Evolutionary conservation across 2,329 filamentous ascomycete species (phyloP), one percentile per base, ranked within the genome.

Genomic region (Rachicladosporium sp.): DNA sequence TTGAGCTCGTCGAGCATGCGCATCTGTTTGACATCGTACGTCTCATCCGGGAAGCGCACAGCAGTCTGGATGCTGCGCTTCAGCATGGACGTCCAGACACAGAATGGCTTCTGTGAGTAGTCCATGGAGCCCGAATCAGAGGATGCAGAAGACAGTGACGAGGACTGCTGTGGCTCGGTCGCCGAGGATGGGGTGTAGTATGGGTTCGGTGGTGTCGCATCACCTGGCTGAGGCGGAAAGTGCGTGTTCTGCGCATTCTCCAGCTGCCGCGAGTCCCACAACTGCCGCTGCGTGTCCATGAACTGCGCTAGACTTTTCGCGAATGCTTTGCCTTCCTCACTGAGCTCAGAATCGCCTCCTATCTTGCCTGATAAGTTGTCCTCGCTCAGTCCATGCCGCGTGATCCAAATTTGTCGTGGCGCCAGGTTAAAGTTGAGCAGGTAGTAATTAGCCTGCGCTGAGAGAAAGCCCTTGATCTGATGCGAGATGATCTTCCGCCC

Each of bases 51-150:
- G 59, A 96, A 98, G 59, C 82, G 82, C 47, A 91, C 78, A 0
- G 82, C 87, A 1, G 88, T 93, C 56, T 94, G 78, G 37, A 91
- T 80, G 44, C 84, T 87, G 47, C 91, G 82, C 57, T 83, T 81
- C 46, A 98, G 74, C 89, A 96, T 96, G 2, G 85, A 93, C 0
- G 89, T 95, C 91, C 91, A 98, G 10, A 98, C 85, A 60, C 91
- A 98, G 58, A 95, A 96, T 57, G 86, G 86, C 67, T 94, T 93
- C 10, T 51, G 47, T 40, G 53, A 44, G 37, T 54, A 83, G n/a
- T 29, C 36, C 10, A 35, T 31, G 31, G 23, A 35, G 29, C 40
- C 40, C 4, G 35, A 33, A 6, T 23, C 36, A 11, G 35, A 38
- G 3, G 40, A 38, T 19, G 49, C 21, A 39, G 41, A 8, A 37